A percentile compares a stretch with the other conserved stretches of the same genome.
Conservation (phyloP, 1,139 yeast genomes). For the Eremothecium cymbalariae region DNA sequence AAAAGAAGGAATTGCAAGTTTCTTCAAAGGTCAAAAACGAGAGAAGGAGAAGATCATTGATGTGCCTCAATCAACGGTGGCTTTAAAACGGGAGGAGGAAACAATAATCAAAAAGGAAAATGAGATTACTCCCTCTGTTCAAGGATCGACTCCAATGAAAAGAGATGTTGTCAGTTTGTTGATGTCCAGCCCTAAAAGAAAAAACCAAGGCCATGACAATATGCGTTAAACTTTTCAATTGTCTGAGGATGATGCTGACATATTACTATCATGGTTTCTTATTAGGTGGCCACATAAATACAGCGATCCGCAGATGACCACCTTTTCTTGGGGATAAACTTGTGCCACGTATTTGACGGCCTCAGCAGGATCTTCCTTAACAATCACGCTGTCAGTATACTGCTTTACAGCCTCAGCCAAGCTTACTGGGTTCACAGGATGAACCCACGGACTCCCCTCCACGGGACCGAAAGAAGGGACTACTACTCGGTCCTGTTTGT, state of each 20-base stretch:
- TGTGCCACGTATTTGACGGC: constrained; percentile 15
- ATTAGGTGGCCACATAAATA: constrained; percentile 68
- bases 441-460: constrained; percentile 91
- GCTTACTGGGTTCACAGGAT: constrained; percentile 38
- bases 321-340: constrained; percentile 26
- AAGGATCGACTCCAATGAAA: too few relatives aligned
- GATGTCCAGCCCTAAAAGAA: too few relatives aligned
- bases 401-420: constrained; percentile 33
- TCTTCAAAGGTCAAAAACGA: constrained; percentile 10
- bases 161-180: too few relatives aligned
- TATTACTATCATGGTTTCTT: constrained; percentile 30
- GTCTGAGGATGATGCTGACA: too few relatives aligned
- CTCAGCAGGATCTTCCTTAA: constrained; percentile 4
- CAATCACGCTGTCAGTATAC: constrained; percentile 32
- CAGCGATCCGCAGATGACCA: constrained; percentile 70
- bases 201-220: too few relatives aligned
- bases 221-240: too few relatives aligned
- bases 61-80: too few relatives aligned
- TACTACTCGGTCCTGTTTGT: constrained; percentile 46
- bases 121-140: too few relatives aligned
- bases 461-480: constrained; percentile 60
- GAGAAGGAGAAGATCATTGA: constrained; percentile 4
- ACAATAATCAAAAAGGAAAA: too few relatives aligned
- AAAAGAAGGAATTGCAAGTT: constrained; percentile 21
- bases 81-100: too few relatives aligned